Base-by-base conservation (phyloP, 495 filamentous ascomycete species). In the Rhizodiscina lignyota region DNA sequence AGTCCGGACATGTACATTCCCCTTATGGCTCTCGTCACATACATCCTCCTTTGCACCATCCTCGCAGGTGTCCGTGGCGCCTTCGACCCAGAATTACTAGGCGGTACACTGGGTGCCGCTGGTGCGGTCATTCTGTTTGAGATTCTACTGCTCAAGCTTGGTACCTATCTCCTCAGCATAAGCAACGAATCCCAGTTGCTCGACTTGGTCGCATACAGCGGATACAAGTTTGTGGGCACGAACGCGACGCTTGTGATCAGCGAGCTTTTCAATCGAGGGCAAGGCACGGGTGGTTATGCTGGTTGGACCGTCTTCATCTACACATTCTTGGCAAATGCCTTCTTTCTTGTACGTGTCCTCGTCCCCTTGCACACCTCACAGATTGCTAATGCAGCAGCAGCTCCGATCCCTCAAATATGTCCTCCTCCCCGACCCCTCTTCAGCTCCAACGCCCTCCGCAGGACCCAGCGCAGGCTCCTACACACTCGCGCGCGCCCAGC, bases 1-100 rank as follows among this genome's bases (percentile, higher is more conserved):
- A 86, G 83, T 32, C 89, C 91, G 4, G 89, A 99, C 60, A 93
- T 96, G 83, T 99, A 99, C 66, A 96, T 99, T 44, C 89, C 89
- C 20, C 45, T 42, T 52, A 84, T 84, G 79, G 86, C 89, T 3
- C 63, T 99, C 34, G 83, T 96, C 30, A 99, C 91, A 16, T 99
- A 99, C 60, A 89, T 96, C 45, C 79, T 96, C 16, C 66, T 99
- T 11, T 83, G 78, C 17, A 82, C 85, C 2, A 64, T 96, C 21
- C 63, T 96, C 38, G 86, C 89, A 19, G 91, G 89, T 11, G 67
- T 99, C 33, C 71, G 79, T n/a, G 91, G 91, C 2, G 66, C 78
- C 40, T 99, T 99, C 59, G 79, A 94, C 41, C 89, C 89, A 0
- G 86, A 96, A 50, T 66, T 96, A 32, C 66, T 99, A 19, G 91